Evolutionary conservation across 495 filamentous ascomycete genomes (phyloP).

Genomic region (Trichoderma erinaceum): DNA sequence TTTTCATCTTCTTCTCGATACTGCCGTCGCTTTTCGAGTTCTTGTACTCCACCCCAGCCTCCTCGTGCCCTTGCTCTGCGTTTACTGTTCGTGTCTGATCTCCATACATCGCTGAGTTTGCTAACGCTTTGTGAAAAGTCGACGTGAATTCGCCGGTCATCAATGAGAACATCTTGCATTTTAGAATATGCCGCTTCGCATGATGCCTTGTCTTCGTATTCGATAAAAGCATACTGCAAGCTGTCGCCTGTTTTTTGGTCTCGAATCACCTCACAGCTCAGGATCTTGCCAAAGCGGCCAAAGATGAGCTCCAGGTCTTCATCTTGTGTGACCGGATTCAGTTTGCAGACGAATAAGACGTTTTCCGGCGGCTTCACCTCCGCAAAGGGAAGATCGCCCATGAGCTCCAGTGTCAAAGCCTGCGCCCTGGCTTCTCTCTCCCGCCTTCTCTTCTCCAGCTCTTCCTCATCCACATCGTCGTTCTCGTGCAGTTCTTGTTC

Average conservation of each 20-base stretch:
- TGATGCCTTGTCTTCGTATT: constrained; percentile 85
- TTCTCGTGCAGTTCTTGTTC: constrained; percentile 57
- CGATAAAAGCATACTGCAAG: constrained; percentile 95
- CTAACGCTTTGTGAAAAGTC: constrained; percentile 97
- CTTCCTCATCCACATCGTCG: constrained; percentile 59
- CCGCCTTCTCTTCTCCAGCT: constrained; percentile 69
- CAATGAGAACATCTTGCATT: constrained; percentile 94
- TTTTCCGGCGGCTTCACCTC: constrained; percentile 98
- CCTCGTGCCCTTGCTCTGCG: constrained; percentile 61
- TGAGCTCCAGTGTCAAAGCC: constrained; percentile 93
- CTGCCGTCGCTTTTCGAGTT: constrained; percentile 82
- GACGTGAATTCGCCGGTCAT: constrained; percentile 96
- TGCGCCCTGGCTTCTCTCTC: constrained; percentile 92
- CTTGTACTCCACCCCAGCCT: constrained; percentile 83
- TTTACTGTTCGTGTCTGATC: constrained; percentile 79
- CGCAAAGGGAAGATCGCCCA: constrained; percentile 94
- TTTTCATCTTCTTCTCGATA: constrained; percentile 67
- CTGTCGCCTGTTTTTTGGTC: constrained; percentile 93
- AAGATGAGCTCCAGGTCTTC: constrained; percentile 94
- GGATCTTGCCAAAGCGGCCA: constrained; percentile 89
- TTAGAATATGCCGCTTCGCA: constrained; percentile 98
- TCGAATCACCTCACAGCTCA: constrained; percentile 94
- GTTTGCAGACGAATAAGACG: constrained; percentile 94
- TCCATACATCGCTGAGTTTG: constrained; percentile 84
- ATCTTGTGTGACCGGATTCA: constrained; percentile 93